Percentiles rank a stretch among this genome's conserved stretches.
Conservation (phyloP, 257 asterid genomes). For the Fraxinus anomala region DNA sequence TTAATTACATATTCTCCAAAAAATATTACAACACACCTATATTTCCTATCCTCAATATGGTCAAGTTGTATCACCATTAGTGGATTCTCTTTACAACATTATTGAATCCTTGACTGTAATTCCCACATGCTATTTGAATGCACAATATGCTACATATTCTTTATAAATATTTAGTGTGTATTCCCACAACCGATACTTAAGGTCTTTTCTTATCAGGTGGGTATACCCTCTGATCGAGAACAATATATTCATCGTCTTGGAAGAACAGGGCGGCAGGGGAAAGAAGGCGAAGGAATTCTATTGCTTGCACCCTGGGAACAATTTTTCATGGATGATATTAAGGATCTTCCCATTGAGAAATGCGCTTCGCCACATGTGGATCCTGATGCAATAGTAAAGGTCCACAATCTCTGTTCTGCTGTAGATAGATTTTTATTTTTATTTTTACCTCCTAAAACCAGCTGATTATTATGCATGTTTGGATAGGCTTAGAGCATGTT, state of each 20-base stretch:
- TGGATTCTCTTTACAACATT: not conserved
- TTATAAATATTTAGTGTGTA: not conserved
- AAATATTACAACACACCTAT: no score
- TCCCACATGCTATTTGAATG: not conserved
- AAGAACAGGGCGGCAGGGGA: conserved; percentile 92
- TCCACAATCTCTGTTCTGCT: conserved; percentile 26
- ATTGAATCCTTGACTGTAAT: not conserved
- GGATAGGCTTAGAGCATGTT: no score
- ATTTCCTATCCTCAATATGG: not conserved
- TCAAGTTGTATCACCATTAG: not conserved
- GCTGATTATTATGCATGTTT: not conserved
- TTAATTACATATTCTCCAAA: no score
- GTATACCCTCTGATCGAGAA: conserved; percentile 78
- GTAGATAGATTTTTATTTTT: not conserved
- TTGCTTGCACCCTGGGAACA: conserved; percentile 95
- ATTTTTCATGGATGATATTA: conserved; percentile 72
- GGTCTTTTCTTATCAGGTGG: conserved; percentile 47
- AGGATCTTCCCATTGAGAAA: conserved; percentile 75
- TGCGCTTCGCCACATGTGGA: conserved; percentile 44
- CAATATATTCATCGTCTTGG: conserved; percentile 91
- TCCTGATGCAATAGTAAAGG: conserved; percentile 57
- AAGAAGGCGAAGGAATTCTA: conserved; percentile 75
- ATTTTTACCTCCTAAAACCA: not conserved
- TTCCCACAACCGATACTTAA: not conserved
- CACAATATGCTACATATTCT: not conserved